Conservation (phyloP, 305 asterid species). For the Solanum hybrid region DNA sequence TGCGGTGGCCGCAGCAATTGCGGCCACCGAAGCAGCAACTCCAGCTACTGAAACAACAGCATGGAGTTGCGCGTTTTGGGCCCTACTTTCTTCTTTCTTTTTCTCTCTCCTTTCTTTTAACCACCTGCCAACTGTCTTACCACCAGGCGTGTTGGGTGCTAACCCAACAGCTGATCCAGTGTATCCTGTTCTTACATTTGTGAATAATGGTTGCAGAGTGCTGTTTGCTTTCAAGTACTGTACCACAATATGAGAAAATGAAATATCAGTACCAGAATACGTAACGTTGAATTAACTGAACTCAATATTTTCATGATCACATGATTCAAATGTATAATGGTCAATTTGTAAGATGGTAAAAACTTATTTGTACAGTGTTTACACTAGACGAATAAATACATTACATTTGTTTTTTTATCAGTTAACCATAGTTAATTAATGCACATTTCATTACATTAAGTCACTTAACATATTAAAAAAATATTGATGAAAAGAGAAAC, state of each 20-base stretch:
- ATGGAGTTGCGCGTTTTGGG: conserved; percentile 91
- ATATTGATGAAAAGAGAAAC: too few relatives aligned
- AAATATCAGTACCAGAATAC: not conserved
- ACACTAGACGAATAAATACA: not conserved
- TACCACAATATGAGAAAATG: not conserved
- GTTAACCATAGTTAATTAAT: not conserved
- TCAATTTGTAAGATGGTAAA: not conserved
- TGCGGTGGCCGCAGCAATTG: conserved; percentile 96
- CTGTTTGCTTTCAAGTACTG: conserved; percentile 90
- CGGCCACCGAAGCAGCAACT: conserved; percentile 89
- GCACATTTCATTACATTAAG: not conserved
- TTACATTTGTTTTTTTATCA: not conserved
- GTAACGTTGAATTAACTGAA: not conserved
- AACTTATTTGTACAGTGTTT: not conserved
- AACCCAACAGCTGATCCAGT: conserved; percentile 10
- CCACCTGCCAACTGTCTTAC: conserved; percentile 98
- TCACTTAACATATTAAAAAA: not conserved
- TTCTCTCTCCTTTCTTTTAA: conserved; percentile 91
- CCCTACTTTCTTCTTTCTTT: conserved; percentile 83
- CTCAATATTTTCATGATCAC: not conserved
- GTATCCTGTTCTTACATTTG: conserved; percentile 50
- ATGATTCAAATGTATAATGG: not conserved
- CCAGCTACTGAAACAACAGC: conserved; percentile 92
- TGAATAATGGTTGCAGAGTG: conserved; percentile 81
- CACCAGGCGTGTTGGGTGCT: conserved; percentile 59